phyloP scores from a whole-genome alignment of 2,329 filamentous ascomycete species.

The Aspergillus amoenus region DNA sequence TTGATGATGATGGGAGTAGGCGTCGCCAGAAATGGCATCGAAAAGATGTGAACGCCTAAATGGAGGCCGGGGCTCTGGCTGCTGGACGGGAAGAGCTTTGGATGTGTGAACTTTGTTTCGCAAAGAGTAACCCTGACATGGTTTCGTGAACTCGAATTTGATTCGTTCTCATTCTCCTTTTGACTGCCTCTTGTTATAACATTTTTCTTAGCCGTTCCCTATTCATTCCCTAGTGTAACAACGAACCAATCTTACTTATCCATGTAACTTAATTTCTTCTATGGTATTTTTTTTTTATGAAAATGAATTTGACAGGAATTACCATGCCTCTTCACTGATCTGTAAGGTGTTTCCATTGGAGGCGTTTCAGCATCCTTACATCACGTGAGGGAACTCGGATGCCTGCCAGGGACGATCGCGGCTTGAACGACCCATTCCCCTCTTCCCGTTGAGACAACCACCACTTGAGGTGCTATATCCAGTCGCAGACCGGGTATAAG shows the following conservation, averaged over 20 bases:
- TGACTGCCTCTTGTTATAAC: constrained; percentile 1
- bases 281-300: neutral
- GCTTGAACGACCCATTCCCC: constrained; percentile 12
- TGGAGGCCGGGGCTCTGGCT: constrained; percentile 1
- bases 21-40: neutral
- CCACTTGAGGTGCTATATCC: constrained; percentile 6
- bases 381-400: constrained; percentile 19
- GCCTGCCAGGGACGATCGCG: constrained; percentile 15
- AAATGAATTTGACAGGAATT: neutral
- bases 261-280: neutral
- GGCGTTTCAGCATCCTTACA: neutral
- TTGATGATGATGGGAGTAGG: neutral
- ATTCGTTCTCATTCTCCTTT: neutral
- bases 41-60: neutral
- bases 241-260: neutral
- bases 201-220: neutral
- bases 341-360: neutral
- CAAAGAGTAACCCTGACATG: neutral
- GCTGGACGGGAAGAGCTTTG: constrained; percentile 8
- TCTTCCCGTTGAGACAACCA: constrained; percentile 5
- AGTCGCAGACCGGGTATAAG: constrained; percentile 18
- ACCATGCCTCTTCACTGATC: neutral
- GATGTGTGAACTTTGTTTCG: constrained; percentile 1
- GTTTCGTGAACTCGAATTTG: constrained; percentile 1
- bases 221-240: neutral